Evolutionary conservation across 2,329 filamentous ascomycete species (phyloP), one percentile per base, ranked within the genome.

Genomic region (Ceratocystis smalleyi): DNA sequence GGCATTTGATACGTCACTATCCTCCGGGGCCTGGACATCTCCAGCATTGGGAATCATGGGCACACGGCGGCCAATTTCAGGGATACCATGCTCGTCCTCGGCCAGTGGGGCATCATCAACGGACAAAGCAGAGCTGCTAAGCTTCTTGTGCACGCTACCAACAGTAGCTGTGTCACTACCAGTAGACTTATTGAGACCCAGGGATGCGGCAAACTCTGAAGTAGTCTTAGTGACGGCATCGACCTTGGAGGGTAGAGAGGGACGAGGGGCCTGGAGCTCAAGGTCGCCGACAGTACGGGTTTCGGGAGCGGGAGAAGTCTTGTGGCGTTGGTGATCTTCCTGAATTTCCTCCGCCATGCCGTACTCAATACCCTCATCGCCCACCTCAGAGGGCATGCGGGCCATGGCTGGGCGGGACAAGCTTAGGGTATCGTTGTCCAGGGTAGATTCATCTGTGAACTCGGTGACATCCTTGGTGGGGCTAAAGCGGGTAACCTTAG

Each of bases 41-140:
- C 94, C 94, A 54, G 94, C 89, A 72, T 94, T 84, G 63, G 86
- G 88, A 72, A 94, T 87, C 89, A 99, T 94, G 61, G 94, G 94
- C 47, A 99, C 92, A 71, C 91, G 87, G 71, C 89, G 84, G 59
- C 92, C 92, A 69, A 96, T 94, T 72, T 95, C 89, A 1, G 91
- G 91, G 70, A 96, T 96, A 24, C 91, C 92, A 64, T 91, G 85
- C 68, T 94, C 88, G 57, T 92, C 88, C 19, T 87, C 87, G 45
- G 59, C 27, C 40, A 78, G 51, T 74, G 80, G 71, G 83, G 89
- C 35, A 81, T 78, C 68, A 84, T 83, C 62, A n/a, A 24, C 40
- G 40, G 49, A 63, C 40, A 63, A 49, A 19, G n/a, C 62, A 63
- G 62, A 63, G 43, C 45, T 63, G n/a, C 62, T 63, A 27, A 49